Evolutionary conservation across 1,284 basidiomycete species (phyloP), one percentile per base, ranked within the genome.

Genomic region (Butyriboletus pseudospeciosus): DNA sequence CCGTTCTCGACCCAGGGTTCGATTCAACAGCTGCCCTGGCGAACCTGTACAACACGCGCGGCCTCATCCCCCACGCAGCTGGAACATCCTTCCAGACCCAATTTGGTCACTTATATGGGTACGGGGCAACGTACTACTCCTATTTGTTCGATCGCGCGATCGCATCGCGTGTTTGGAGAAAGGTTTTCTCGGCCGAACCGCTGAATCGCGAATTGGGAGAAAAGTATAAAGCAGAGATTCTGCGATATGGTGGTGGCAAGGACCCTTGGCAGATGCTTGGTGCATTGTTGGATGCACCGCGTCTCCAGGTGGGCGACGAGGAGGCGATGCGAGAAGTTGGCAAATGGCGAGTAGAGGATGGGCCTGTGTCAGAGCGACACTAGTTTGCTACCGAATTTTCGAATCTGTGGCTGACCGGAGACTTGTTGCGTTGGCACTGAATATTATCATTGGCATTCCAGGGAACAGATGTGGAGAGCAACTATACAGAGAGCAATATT

Each of bases 61-160:
- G 92, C 1, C 75, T 95, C 38, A 85, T 96, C 20, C 90, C 92
- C 0, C 82, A 90, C 47, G 91, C 92, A 0, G 74, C 78, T 2
- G 88, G 87, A 0, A 96, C 94, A 0, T 87, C 90, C 0, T 95
- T 94, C 79, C 96, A 99, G 67, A 94, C 92, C 0, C 91, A 95
- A 62, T 99, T 99, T 64, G 92, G 92, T 0, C 96, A 99, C 69
- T 74, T 99, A 7, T 96, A 92, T 64, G 94, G 95, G 2, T 99
- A 99, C 65, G 95, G 96, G 8, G 93, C 95, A 10, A 97, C 93
- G 2, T 99, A 99, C 73, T 99, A 99, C 68, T 94, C 93, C 16
- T 99, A 99, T 71, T 78, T 98, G 8, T 94, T 99, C 61, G 97
- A 98, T 64, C 83, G 95, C 5, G 94, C 94, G 4, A 97, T 99